Evolutionary conservation across 768 basidiomycete genomes (phyloP).

Genomic region (Suillus hirtellus): DNA sequence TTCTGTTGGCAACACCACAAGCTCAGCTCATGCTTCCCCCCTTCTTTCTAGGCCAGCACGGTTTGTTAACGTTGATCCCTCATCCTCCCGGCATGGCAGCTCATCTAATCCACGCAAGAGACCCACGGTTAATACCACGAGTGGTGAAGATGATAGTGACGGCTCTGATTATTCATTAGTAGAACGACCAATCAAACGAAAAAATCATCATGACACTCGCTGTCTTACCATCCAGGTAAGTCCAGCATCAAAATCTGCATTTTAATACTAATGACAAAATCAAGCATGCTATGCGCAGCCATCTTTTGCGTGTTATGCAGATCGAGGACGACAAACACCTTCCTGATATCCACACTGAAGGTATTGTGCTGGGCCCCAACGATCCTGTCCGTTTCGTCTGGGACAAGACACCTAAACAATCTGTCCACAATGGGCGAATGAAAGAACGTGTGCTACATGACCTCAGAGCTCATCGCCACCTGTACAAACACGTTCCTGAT

Average conservation of each 20-base stretch:
- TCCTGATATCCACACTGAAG: constrained; percentile 64
- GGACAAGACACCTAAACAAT: constrained; percentile 77
- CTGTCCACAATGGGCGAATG: constrained; percentile 72
- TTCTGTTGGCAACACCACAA: constrained; percentile 12
- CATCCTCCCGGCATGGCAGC: constrained; percentile 12
- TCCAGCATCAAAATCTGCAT: constrained; percentile 1
- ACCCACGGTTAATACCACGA: constrained; percentile 34
- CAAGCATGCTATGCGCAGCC: constrained; percentile 71
- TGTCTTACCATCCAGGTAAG: constrained; percentile 69
- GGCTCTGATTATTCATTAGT: constrained; percentile 36
- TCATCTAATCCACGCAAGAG: constrained; percentile 27
- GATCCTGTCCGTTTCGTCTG: constrained; percentile 77
- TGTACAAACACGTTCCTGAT: constrained; percentile 64
- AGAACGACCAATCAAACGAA: constrained; percentile 42
- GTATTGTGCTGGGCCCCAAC: constrained; percentile 39
- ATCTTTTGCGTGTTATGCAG: constrained; percentile 61
- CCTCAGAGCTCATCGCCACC: constrained; percentile 51
- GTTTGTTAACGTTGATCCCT: constrained; percentile 22
- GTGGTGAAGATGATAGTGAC: constrained; percentile 38
- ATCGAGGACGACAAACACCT: constrained; percentile 55
- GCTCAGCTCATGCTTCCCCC: constrained; percentile 15
- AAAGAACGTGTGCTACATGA: constrained; percentile 63
- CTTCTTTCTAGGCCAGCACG: constrained; percentile 19
- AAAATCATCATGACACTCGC: constrained; percentile 62
- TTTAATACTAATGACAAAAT: not conserved